phyloP scores from a whole-genome alignment of 768 basidiomycete species.

The Cubamyces lactineus region DNA sequence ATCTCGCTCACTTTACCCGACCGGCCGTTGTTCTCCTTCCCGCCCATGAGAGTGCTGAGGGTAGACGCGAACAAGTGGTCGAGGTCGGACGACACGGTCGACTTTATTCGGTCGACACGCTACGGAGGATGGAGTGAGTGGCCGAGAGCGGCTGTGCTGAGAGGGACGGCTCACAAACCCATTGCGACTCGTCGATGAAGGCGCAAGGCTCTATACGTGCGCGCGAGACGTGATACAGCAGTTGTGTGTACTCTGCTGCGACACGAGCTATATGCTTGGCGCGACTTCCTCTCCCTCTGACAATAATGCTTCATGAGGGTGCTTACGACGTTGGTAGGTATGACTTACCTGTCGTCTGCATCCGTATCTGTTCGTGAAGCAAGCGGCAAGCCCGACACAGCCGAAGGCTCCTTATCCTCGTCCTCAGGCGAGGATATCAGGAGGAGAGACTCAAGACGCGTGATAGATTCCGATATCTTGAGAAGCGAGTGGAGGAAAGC shows the following conservation, averaged over 20 bases:
- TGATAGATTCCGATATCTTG: slow-evolving; percentile 90
- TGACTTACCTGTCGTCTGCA: slow-evolving; percentile 47
- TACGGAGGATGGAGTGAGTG: slow-evolving; percentile 32
- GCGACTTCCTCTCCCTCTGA: slow-evolving; percentile 61
- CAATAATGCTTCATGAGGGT: background rate
- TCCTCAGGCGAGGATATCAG: slow-evolving; percentile 61
- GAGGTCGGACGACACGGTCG: slow-evolving; percentile 84
- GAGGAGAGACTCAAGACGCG: slow-evolving; percentile 85
- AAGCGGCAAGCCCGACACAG: slow-evolving; percentile 39
- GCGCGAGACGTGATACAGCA: slow-evolving; percentile 87
- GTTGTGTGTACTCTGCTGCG: slow-evolving; percentile 89
- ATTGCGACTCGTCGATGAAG: slow-evolving; percentile 83
- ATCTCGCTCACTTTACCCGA: slow-evolving; percentile 58
- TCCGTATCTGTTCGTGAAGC: slow-evolving; percentile 39
- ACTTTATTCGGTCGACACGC: slow-evolving; percentile 84
- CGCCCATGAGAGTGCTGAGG: slow-evolving; percentile 53
- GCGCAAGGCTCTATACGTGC: slow-evolving; percentile 75
- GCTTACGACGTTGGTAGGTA: slow-evolving; percentile 4
- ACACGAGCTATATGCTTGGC: slow-evolving; percentile 84
- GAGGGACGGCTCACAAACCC: slow-evolving; percentile 54
- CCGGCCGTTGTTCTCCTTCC: slow-evolving; percentile 38
- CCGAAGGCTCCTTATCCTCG: slow-evolving; percentile 41
- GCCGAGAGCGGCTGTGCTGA: slow-evolving; percentile 13
- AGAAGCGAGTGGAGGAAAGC: slow-evolving; percentile 84
- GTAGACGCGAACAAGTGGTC: slow-evolving; percentile 77